Conservation (phyloP, 2,329 filamentous ascomycete genomes). For the Aspergillus sp. region DNA sequence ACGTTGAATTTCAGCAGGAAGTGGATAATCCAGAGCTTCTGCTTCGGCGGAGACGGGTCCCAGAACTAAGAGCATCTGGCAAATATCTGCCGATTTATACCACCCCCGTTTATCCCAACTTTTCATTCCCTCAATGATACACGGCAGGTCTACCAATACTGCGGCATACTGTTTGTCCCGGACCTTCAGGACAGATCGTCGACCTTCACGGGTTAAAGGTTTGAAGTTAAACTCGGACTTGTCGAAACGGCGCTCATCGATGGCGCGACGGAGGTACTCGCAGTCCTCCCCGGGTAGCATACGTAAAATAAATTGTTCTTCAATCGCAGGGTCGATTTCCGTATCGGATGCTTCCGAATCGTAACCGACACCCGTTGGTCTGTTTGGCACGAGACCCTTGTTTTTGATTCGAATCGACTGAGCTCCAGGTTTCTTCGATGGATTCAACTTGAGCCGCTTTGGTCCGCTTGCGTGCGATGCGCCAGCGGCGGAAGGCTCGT, state of each 20-base stretch:
- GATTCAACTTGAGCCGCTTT: conserved; percentile 42
- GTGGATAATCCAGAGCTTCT: conserved; percentile 64
- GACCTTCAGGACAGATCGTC: conserved; percentile 71
- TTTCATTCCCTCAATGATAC: conserved; percentile 88
- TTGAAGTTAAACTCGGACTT: conserved; percentile 76
- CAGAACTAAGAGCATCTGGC: conserved; percentile 83
- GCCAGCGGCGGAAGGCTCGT: conserved; percentile 24
- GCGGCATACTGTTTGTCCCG: conserved; percentile 72
- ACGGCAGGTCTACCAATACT: conserved; percentile 78
- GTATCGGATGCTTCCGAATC: conserved; percentile 93
- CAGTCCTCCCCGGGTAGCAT: conserved; percentile 85
- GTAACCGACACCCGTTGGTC: conserved; percentile 83
- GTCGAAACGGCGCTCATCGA: conserved; percentile 77
- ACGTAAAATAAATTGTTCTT: conserved; percentile 85
- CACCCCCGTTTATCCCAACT: conserved; percentile 86
- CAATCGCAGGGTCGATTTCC: conserved; percentile 82
- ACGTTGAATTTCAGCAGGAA: conserved; percentile 68
- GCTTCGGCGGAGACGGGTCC: conserved; percentile 64
- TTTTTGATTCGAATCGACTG: conserved; percentile 61
- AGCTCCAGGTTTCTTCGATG: conserved; percentile 38
- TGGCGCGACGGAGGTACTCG: conserved; percentile 74
- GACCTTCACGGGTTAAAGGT: conserved; percentile 68
- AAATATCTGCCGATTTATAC: conserved; percentile 86
- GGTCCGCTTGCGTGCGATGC: conserved; percentile 26
- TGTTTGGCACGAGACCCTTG: conserved; percentile 66